A percentile compares a stretch with the other conserved stretches of the same genome.
phyloP scores from a whole-genome alignment of 257 asterid genomes.

The Nicotiana attenuata region DNA sequence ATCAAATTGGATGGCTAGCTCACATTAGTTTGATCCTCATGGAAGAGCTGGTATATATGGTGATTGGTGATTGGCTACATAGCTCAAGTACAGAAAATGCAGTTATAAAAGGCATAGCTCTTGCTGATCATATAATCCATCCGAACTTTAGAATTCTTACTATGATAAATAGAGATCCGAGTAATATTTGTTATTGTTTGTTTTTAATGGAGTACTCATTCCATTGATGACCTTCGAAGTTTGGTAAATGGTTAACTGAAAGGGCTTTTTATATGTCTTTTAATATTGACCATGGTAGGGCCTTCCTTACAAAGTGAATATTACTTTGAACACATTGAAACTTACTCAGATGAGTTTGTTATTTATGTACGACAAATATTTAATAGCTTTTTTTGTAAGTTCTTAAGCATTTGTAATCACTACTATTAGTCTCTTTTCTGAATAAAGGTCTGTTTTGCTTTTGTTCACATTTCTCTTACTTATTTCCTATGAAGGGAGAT shows the following conservation, averaged over 20 bases:
- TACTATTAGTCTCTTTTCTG: neutral
- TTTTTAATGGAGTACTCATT: neutral
- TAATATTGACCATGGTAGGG: neutral
- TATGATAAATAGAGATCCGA: neutral
- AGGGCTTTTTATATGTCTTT: neutral
- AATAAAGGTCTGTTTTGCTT: neutral
- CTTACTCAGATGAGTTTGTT: slow-evolving; percentile 69
- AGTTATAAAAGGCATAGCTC: slow-evolving; percentile 88
- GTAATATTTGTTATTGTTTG: neutral
- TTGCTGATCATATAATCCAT: slow-evolving; percentile 76
- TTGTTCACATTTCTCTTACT: neutral
- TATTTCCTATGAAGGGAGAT: neutral
- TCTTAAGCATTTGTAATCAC: neutral
- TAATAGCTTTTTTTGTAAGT: neutral
- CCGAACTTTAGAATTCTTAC: slow-evolving; percentile 2
- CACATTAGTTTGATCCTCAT: slow-evolving; percentile 52
- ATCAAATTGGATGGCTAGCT: too few species aligned
- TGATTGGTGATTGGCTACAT: slow-evolving; percentile 92
- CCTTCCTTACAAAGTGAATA: slow-evolving; percentile 53
- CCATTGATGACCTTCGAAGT: neutral
- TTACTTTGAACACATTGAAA: slow-evolving; percentile 67
- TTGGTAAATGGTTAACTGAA: neutral
- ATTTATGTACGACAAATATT: slow-evolving; percentile 46
- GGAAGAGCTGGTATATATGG: slow-evolving; percentile 98
- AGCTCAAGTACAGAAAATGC: slow-evolving; percentile 93